Conservation (phyloP, 805 yeast species). For the Wickerhamomyces ciferrii region DNA sequence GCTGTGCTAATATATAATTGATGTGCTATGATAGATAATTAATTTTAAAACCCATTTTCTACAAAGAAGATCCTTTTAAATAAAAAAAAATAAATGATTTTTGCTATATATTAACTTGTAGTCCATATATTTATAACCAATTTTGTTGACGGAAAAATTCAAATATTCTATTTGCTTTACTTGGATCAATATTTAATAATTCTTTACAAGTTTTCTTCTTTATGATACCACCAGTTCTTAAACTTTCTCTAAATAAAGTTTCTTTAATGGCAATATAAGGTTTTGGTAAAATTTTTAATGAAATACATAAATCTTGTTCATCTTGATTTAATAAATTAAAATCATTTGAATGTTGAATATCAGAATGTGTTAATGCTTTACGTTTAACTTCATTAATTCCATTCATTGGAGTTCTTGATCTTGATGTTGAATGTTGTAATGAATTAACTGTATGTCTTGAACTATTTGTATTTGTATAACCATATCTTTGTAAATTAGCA, state of each 20-base stretch:
- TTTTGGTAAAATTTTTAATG: constrained; percentile 81
- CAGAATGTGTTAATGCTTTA: constrained; percentile 46
- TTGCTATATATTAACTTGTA: background rate
- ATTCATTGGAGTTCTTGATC: constrained; percentile 14
- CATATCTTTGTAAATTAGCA: constrained; percentile 54
- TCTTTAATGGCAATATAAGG: constrained; percentile 93
- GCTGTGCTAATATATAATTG: background rate
- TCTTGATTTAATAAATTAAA: constrained; percentile 79
- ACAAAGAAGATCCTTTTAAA: too few relatives aligned
- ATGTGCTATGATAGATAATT: background rate
- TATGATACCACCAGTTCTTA: constrained; percentile 77
- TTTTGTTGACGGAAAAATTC: constrained; percentile 92
- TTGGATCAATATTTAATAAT: constrained; percentile 75
- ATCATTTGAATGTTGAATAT: constrained; percentile 76
- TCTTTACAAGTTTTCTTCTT: constrained; percentile 86
- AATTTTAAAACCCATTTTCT: too few relatives aligned
- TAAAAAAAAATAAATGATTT: too few relatives aligned
- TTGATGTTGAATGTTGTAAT: constrained; percentile 18
- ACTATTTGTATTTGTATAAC: constrained; percentile 21
- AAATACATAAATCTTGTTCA: constrained; percentile 82
- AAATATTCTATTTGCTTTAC: constrained; percentile 81
- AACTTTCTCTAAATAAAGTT: constrained; percentile 78
- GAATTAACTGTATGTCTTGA: constrained; percentile 29
- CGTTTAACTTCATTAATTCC: constrained; percentile 22
- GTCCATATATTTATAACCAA: constrained; percentile 46